Conservation (phyloP, 345 rosid species). For the Gossypium ekmanianum region DNA sequence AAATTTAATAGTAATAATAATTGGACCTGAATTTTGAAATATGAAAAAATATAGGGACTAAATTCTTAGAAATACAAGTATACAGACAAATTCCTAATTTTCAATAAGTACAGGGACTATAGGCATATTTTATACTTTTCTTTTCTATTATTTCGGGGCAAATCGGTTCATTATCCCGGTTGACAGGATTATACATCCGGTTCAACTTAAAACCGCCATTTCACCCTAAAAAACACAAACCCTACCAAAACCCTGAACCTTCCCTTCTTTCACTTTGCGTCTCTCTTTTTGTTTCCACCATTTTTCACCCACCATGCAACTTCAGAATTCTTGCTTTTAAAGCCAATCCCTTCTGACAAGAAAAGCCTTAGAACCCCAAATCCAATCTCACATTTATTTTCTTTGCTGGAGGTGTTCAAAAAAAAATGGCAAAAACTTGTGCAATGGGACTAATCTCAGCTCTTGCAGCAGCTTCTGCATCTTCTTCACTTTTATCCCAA, state of each 20-base stretch:
- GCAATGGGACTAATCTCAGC: neutral
- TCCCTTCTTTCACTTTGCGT: neutral
- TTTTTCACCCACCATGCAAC: neutral
- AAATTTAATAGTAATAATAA: too few species aligned
- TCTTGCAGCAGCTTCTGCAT: neutral
- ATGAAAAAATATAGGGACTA: too few species aligned
- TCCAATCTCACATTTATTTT: neutral
- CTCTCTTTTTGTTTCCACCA: neutral
- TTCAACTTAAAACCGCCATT: neutral
- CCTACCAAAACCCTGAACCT: constrained; percentile 38
- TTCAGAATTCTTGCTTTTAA: neutral
- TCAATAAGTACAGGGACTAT: too few species aligned
- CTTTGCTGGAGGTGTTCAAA: neutral
- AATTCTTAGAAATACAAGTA: too few species aligned
- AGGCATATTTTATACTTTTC: too few species aligned
- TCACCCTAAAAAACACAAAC: neutral
- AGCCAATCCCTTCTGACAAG: neutral
- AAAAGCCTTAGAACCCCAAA: neutral
- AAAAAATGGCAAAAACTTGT: neutral
- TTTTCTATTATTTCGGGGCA: too few species aligned
- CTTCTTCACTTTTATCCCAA: constrained; percentile 2
- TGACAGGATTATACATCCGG: neutral
- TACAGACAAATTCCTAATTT: too few species aligned
- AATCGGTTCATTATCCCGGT: neutral
- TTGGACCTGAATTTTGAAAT: too few species aligned